Base-by-base conservation (phyloP, 2,329 filamentous ascomycete species). In the Arthrobotrys iridis region DNA sequence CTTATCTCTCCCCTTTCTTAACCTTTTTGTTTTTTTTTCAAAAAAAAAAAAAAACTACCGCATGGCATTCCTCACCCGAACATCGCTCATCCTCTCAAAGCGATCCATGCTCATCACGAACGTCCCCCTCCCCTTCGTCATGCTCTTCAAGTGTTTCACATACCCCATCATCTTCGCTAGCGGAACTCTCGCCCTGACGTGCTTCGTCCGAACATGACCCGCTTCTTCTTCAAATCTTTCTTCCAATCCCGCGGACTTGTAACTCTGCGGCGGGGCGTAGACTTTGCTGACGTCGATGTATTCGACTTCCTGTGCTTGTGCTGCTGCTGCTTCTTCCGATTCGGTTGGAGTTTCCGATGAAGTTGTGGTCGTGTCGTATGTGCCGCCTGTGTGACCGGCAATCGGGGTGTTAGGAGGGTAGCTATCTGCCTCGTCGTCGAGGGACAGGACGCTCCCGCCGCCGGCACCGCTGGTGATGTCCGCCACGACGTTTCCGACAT, bases 121-220 rank as follows among this genome's bases (percentile, higher is more conserved):
- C 1, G 89, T 91, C 0, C 90, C 90, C 65, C 95, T 86, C 0
- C 95, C 95, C 1, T 90, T 91, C 2, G 94, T 99, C 84, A 97
- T 86, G 82, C 92, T 93, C 60, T 95, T 86, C 77, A 99, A 83
- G 81, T 96, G 92, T 81, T 93, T 92, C 79, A 98, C 85, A 82
- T 98, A 99, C 43, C 94, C 92, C 35, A 98, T 90, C 92, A 98
- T 97, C 83, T 98, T 94, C 83, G 95, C 96, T 79, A 98, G 85
- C 30, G 95, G 95, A 26, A 98, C 94, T 79, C 91, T 89, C 20
- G 93, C 95, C 8, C 90, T 89, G 78, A 99, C 92, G 57, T 90
- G 86, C 66, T 86, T 82, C 70, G 88, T 87, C 30, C 85, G 20
- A 82, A 2, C 80, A 80, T 33, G 80, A n/a, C n/a, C n/a, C 78